Base-by-base conservation (phyloP, 768 basidiomycete species). In the Suillus subaureus region DNA sequence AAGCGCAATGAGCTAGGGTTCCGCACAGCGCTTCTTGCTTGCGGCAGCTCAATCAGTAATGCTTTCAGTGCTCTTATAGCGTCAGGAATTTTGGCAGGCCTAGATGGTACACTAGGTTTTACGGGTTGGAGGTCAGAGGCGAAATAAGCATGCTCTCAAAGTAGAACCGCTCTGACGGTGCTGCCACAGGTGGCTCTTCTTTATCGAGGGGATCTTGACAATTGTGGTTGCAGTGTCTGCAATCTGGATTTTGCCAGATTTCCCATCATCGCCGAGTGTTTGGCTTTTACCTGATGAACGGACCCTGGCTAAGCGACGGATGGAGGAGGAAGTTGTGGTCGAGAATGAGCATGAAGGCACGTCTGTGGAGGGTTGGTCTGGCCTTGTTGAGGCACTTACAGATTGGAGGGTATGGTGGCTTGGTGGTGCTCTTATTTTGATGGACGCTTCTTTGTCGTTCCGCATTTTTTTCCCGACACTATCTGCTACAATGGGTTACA, bases 351-450 rank as follows among this genome's bases (percentile, higher is more conserved):
- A 79, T 37, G 76, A 84, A 62, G 79, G 75, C 9, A 83, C 83
- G 65, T 64, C 52, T 21, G 56, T 68, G 70, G 64, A 33, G 77
- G 76, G 11, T 74, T 68, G 74, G 18, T 75, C 78, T 43, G 89
- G 89, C 12, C 73, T 93, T 7, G 62, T 73, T 9, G 72, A 88
- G 69, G 88, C 90, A 15, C 39, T 92, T 61, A 80, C 79, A 26
- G 92, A 95, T 72, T 88, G 87, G 89, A 90, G 87, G 75, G 88
- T 94, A 39, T 94, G 92, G 89, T 90, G 85, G 85, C 79, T 96
- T 56, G 84, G 89, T 18, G 66, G 90, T 39, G 82, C 88, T 2
- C 73, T 91, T 57, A 85, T 84, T 21, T 83, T 84, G 66, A 81
- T 87, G 77, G 2, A n/a, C n/a, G n/a, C n/a, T n/a, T n/a, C n/a